Base-by-base conservation (phyloP, 1,139 yeast genomes). In the Lizanozyma gosingica region DNA sequence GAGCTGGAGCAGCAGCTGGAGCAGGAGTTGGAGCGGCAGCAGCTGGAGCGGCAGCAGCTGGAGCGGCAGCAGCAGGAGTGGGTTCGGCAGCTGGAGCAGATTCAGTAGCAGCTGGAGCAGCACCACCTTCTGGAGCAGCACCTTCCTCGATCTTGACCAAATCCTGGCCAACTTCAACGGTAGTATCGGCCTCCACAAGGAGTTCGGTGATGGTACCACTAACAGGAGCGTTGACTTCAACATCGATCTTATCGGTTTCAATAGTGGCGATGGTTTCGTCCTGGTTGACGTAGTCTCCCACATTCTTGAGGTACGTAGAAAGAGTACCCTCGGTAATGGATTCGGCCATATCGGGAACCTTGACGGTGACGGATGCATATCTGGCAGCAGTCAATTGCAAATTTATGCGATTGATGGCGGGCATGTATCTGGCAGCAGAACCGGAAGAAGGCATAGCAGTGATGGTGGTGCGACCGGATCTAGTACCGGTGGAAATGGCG, bases 281-380 rank as follows among this genome's bases (percentile, higher is more conserved):
- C 52, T 71, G 80, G 44, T 74, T 78, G 43, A 94, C 94, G 55
- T 67, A 88, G 49, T 92, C 97, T 50, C 99, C 99, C 46, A 88
- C 86, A 51, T 78, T 69, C 61, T 81, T 82, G 52, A 78, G 74
- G 65, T 78, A 88, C 41, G 87, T 82, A 47, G 87, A 72, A 52
- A 92, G 75, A 39, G 97, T 87, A 62, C 99, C 99, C 65, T 92
- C 99, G 39, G 97, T 87, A 59, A 92, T 83, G 41, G 97, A 90
- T 67, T 92, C 99, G 39, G 98, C 98, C 97, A 92, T 88, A 51
- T 87, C 95, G 40, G 99, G 99, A 34, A 92, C 98, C 64, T 88
- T 86, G 43, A 92, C 95, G 41, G 71, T 54, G 39, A 60, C 62
- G 15, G 73, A 66, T 36, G 71, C 73, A 43, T 60, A 65, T 57